Percentiles rank a stretch among this genome's conserved stretches.
phyloP scores from a whole-genome alignment of 2,329 filamentous ascomycete genomes.

The Coleophoma eucalyptorum region DNA sequence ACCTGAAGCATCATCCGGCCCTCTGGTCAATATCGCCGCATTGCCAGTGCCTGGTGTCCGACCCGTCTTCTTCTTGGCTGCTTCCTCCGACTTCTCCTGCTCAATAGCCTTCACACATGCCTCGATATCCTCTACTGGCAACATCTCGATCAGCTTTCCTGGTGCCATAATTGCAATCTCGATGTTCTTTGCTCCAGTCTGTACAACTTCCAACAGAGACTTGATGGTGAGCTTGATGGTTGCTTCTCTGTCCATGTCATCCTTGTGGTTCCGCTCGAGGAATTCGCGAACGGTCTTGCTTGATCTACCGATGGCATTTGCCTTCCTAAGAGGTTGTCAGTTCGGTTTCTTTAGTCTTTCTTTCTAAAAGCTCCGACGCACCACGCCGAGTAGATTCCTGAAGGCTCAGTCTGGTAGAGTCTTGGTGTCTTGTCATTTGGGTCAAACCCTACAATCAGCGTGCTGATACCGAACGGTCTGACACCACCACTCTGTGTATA shows the following conservation, averaged over 20 bases:
- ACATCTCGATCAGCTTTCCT: conserved; percentile 85
- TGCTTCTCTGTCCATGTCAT: conserved; percentile 92
- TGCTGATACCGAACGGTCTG: conserved; percentile 97
- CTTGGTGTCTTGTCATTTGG: conserved; percentile 83
- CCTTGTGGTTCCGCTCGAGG: conserved; percentile 97
- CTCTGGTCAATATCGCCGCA: conserved; percentile 70
- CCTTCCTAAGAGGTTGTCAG: conserved; percentile 67
- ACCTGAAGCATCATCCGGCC: conserved; percentile 33
- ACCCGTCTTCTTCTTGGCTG: conserved; percentile 91
- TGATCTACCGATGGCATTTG: conserved; percentile 95
- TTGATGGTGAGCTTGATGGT: conserved; percentile 98
- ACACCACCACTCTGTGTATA: conserved; percentile 99
- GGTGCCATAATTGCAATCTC: conserved; percentile 98
- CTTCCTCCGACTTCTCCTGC: conserved; percentile 98
- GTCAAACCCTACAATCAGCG: conserved; percentile 97
- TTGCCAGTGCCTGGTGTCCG: conserved; percentile 65
- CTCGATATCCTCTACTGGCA: conserved; percentile 95
- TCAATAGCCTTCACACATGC: conserved; percentile 98
- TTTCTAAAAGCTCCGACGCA: conserved; percentile 35
- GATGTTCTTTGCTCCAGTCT: conserved; percentile 99
- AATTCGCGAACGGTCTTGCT: conserved; percentile 99
- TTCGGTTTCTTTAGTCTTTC: neutral
- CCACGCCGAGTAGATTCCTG: conserved; percentile 98
- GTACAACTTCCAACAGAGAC: conserved; percentile 94
- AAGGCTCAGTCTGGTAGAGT: conserved; percentile 98